Evolutionary conservation across 192 early-diverging fungal species (phyloP).

Genomic region (Oehlia diaphana): DNA sequence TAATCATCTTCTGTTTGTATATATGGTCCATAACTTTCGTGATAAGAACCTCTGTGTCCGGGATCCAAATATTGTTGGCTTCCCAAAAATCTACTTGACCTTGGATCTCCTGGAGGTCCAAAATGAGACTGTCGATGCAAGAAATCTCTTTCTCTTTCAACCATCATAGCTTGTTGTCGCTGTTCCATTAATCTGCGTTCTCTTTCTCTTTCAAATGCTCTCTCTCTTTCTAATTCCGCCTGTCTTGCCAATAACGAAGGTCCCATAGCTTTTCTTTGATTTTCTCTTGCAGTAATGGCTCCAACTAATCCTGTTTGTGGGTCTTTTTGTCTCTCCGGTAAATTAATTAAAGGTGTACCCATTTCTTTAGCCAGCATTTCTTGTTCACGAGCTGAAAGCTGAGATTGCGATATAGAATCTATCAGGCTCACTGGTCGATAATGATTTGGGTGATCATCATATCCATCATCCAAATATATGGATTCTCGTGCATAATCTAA

Average conservation of each 20-base stretch:
- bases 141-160: slow-evolving; percentile 14
- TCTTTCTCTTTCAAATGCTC: slow-evolving; percentile 22
- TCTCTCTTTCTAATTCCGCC: slow-evolving; percentile 21
- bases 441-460: slow-evolving; percentile 22
- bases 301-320: slow-evolving; percentile 28
- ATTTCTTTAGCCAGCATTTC: slow-evolving; percentile 18
- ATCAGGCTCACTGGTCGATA: slow-evolving; percentile 12
- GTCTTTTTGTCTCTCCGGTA: slow-evolving; percentile 24
- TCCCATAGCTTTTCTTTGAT: slow-evolving; percentile 2
- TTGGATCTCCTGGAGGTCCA: background rate
- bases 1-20: background rate
- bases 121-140: background rate
- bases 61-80: slow-evolving; percentile 23
- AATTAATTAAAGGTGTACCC: slow-evolving; percentile 21
- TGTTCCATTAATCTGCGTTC: slow-evolving; percentile 28
- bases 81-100: slow-evolving; percentile 9
- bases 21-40: slow-evolving; percentile 16
- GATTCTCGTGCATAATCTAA: slow-evolving; percentile 21
- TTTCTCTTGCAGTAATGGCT: slow-evolving; percentile 28
- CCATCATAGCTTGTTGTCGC: background rate
- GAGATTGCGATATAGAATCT: slow-evolving; percentile 1
- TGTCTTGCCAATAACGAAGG: background rate
- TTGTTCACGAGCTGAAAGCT: slow-evolving; percentile 27
- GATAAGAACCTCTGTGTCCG: slow-evolving; percentile 7
- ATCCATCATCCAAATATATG: slow-evolving; percentile 16